These are phyloP conservation scores for Murraya koenigii DNA, from an alignment of 345 rosid species.

Conservation along the genomic window DNA sequence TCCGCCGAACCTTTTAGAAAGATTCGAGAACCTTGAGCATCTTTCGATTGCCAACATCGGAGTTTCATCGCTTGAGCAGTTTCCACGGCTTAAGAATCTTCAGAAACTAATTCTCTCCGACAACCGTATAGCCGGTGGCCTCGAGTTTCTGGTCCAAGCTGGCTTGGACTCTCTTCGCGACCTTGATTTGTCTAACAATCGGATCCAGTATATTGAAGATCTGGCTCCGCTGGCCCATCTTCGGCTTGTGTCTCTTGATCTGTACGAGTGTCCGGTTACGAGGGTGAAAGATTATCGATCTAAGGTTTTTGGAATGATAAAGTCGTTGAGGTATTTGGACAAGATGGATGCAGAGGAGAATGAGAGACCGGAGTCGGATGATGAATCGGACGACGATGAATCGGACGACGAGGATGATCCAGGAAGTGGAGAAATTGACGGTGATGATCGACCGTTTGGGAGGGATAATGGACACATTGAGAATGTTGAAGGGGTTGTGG, in stretches of 20 bases:
- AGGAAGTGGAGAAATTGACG: conserved; percentile 65
- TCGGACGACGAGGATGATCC: conserved; percentile 75
- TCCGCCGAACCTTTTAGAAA: conserved; percentile 47
- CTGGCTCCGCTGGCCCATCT: conserved; percentile 63
- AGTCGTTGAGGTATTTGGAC: conserved; percentile 73
- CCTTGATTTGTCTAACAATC: conserved; percentile 68
- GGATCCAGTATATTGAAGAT: conserved; percentile 71
- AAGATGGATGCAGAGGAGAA: conserved; percentile 78
- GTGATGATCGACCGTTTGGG: conserved; percentile 46
- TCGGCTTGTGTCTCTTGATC: conserved; percentile 68
- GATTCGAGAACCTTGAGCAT: conserved; percentile 59
- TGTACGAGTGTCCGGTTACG: conserved; percentile 83
- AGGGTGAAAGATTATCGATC: conserved; percentile 68
- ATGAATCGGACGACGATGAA: conserved; percentile 65
- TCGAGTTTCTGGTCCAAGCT: conserved; percentile 59
- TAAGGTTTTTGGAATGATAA: conserved; percentile 75
- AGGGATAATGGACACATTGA: conserved; percentile 55
- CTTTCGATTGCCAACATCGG: conserved; percentile 67
- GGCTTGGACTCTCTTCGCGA: conserved; percentile 63
- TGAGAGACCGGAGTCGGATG: conserved; percentile 77
- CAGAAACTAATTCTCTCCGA: conserved; percentile 66
- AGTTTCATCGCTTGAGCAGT: conserved; percentile 64
- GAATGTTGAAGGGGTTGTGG: conserved; percentile 50
- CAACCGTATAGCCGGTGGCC: conserved; percentile 65
- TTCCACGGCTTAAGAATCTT: conserved; percentile 55